Evolutionary conservation across 148 eudicot species (phyloP), one percentile per base, ranked within the genome.

Genomic region (Cornus kousa): DNA sequence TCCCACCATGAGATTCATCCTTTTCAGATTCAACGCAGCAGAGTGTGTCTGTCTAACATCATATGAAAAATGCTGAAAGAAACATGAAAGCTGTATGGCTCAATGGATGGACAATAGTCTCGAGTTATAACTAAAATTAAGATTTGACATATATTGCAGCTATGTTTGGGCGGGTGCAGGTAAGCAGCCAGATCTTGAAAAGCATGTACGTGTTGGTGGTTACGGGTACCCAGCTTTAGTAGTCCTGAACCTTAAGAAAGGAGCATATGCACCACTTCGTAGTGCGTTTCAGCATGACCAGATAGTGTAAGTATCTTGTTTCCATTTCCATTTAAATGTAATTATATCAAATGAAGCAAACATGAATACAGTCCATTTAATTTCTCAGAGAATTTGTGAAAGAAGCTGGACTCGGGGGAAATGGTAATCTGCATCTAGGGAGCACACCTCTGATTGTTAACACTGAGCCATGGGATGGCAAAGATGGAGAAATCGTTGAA

Each of bases 151-250:
- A 59, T 80, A 33, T 75, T 89, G 92, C 94, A 96, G 99, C 84
- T 93, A 87, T 86, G 92, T 96, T n/a, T 95, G 99, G 99, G 86
- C 90, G 20, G 95, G 91, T 72, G 95, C 99, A 53, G 98, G 99
- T 71, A 93, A 93, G 84, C 99, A 96, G 83, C 87, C 92, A 31
- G 97, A 93, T 85, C 97, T 96, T 35, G 99, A 96, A 85, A 90
- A 80, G 73, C 90, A 87, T 23, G 95, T 96, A 40, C 95, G 97
- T 73, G 99, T 96, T 68, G 98, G 99, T 64, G 99, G 99, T 68
- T 96, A 93, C 74, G 99, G 99, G 9, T 93, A 93, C 87, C 99
- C 99, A 3, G 99, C 99, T 72, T 78, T 96, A 93, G 94, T 96
- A 67, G 99, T 98, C 67, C 89, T 96, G 14, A 93, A 92, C 69